Evolutionary conservation across 305 asterid species (phyloP), one percentile per base, ranked within the genome.

Genomic region (Plantago coronopus): DNA sequence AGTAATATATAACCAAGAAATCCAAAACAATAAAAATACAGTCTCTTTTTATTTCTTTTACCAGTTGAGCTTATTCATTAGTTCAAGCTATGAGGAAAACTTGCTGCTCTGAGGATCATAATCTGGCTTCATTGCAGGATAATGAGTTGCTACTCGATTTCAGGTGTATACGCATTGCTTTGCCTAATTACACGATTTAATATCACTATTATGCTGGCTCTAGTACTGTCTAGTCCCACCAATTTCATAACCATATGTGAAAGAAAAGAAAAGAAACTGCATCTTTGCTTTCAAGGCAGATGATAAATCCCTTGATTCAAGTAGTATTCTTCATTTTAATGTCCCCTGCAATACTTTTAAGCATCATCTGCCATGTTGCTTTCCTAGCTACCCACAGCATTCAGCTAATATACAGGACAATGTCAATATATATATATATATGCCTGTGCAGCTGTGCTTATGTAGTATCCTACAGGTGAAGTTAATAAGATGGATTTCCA

Each of bases 281-380:
- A 73, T 71, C 94, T 85, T 85, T 80, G 88, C 94, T 83, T 85
- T 69, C 47, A 85, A 85, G 90, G 81, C 59, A 80, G 51, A 69
- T 60, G 21, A 62, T 6, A 2, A 3, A 61, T 19, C 62, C 19
- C 14, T 17, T n/a, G n/a, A n/a, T n/a, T 1, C 13, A 48, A 14
- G 1, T 50, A 10, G 31, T 7, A 31, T 7, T 31, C 5, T 4
- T 6, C 5, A 31, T 31, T 31, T 27, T 5, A 27, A 44, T 74
- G 65, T 65, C 72, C 81, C 66, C 72, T 31, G 42, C 66, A 55
- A 55, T 72, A 80, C 78, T 81, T 48, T 46, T 61, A 65, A 70
- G 47, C 67, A 69, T 78, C 60, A 17, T 57, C 46, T 68, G 54
- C 42, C 54, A n/a, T 22, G 42, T 63, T 58, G 46, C 54, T 59